Evolutionary conservation across 1,284 basidiomycete species (phyloP).

Genomic region (Abortiporus biennis): DNA sequence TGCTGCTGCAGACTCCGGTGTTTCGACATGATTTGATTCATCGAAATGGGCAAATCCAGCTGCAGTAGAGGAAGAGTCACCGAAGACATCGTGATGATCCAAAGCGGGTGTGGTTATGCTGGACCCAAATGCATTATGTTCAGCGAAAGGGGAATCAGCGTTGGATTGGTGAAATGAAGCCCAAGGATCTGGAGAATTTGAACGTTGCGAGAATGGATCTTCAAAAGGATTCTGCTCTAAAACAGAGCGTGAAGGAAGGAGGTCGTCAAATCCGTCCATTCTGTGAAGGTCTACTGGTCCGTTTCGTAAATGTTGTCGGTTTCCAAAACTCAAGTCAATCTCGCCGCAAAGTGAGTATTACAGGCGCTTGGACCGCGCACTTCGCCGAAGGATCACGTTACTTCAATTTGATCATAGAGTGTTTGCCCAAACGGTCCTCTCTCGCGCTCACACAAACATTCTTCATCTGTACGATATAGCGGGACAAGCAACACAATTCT

Average conservation of each 20-base stretch:
- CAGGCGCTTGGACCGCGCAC: too few relatives aligned
- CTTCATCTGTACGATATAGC: too few relatives aligned
- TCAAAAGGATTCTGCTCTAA: conserved; percentile 74
- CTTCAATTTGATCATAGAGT: too few relatives aligned
- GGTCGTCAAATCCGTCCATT: conserved; percentile 65
- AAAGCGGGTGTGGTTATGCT: conserved; percentile 22
- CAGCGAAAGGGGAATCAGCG: conserved; percentile 18
- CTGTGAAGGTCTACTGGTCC: too few relatives aligned
- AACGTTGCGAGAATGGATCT: conserved; percentile 62
- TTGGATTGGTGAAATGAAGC: conserved; percentile 32
- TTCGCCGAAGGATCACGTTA: too few relatives aligned
- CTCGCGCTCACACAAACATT: too few relatives aligned
- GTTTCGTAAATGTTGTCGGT: too few relatives aligned
- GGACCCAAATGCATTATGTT: conserved; percentile 28
- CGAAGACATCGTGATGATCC: conserved; percentile 15
- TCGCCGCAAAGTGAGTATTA: too few relatives aligned
- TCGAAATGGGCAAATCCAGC: too few relatives aligned
- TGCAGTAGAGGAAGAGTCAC: conserved; percentile 2
- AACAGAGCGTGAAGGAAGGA: conserved; percentile 55
- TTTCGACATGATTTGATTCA: conserved; percentile 13
- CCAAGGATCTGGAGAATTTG: conserved; percentile 76
- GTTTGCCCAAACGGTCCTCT: too few relatives aligned
- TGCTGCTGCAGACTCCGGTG: conserved; percentile 42
- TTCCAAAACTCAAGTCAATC: too few relatives aligned
- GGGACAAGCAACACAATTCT: too few relatives aligned